Evolutionary conservation across 2,329 filamentous ascomycete species (phyloP).

Genomic region (Arachnopeziza araneosa): DNA sequence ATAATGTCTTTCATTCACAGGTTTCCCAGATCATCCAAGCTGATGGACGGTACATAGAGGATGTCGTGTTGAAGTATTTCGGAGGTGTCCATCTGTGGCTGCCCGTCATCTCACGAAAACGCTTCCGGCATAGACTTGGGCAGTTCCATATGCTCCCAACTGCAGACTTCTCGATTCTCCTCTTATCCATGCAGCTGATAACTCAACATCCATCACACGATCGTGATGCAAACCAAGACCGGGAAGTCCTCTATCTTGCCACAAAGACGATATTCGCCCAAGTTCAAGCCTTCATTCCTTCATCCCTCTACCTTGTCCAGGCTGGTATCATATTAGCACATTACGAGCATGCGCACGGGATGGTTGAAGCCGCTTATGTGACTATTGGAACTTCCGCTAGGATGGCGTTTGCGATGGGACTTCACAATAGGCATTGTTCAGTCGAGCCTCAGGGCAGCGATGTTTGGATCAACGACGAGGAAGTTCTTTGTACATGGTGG

Average conservation of each 20-base stretch:
- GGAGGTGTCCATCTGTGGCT: slow-evolving; percentile 18
- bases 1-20: slow-evolving; percentile 14
- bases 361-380: slow-evolving; percentile 19
- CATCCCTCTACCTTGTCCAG: slow-evolving; percentile 17
- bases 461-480: slow-evolving; percentile 17
- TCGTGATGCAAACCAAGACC: slow-evolving; percentile 13
- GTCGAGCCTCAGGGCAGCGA: slow-evolving; percentile 15
- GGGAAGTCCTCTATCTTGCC: slow-evolving; percentile 20
- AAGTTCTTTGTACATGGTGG: slow-evolving; percentile 20
- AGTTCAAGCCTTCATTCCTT: slow-evolving; percentile 19
- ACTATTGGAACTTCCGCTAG: slow-evolving; percentile 16
- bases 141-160: slow-evolving; percentile 9
- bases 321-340: slow-evolving; percentile 15
- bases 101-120: slow-evolving; percentile 19
- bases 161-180: slow-evolving; percentile 19
- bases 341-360: slow-evolving; percentile 20
- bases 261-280: slow-evolving; percentile 22
- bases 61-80: slow-evolving; percentile 16
- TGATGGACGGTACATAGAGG: slow-evolving; percentile 15
- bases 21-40: slow-evolving; percentile 14
- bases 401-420: slow-evolving; percentile 16
- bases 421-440: slow-evolving; percentile 15
- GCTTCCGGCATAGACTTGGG: slow-evolving; percentile 8
- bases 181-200: slow-evolving; percentile 19
- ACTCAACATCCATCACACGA: slow-evolving; percentile 16